Conservation (phyloP, 306 rosid genomes). For the Urtica urens region DNA sequence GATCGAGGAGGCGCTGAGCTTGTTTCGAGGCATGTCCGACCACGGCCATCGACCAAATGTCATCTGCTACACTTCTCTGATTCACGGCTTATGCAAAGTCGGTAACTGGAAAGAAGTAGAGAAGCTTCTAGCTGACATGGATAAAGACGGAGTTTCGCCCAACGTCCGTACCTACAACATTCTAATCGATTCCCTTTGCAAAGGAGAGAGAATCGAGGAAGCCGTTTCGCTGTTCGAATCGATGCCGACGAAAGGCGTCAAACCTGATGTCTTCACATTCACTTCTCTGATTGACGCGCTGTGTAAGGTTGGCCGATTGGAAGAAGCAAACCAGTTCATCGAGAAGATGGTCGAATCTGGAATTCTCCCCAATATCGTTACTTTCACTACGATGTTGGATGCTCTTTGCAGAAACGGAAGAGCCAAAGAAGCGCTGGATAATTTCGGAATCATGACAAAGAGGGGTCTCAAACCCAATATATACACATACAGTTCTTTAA, state of each 20-base stretch:
- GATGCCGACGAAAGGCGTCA: not conserved
- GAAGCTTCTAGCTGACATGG: not conserved
- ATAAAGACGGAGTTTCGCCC: not conserved
- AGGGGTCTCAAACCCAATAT: not conserved
- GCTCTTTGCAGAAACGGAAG: not conserved
- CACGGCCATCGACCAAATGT: not conserved
- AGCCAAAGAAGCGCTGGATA: not conserved
- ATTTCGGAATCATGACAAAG: not conserved
- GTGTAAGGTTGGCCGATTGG: not conserved
- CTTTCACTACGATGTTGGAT: not conserved
- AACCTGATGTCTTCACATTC: constrained; percentile 26
- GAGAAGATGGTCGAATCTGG: not conserved
- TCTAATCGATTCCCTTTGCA: constrained; percentile 28
- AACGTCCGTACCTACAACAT: not conserved
- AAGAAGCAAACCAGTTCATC: not conserved
- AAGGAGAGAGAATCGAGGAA: constrained; percentile 7
- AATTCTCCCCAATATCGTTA: not conserved
- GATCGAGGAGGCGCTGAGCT: not conserved
- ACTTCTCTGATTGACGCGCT: constrained; percentile 6
- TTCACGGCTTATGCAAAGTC: not conserved
- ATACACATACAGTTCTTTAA: constrained; percentile 7
- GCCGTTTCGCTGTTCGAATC: not conserved
- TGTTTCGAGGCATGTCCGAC: not conserved
- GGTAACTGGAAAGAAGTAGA: not conserved
- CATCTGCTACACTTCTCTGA: not conserved